Percentiles rank a stretch among this genome's conserved stretches.
Conservation (phyloP, 805 yeast genomes). For the Starmera quercuum region DNA sequence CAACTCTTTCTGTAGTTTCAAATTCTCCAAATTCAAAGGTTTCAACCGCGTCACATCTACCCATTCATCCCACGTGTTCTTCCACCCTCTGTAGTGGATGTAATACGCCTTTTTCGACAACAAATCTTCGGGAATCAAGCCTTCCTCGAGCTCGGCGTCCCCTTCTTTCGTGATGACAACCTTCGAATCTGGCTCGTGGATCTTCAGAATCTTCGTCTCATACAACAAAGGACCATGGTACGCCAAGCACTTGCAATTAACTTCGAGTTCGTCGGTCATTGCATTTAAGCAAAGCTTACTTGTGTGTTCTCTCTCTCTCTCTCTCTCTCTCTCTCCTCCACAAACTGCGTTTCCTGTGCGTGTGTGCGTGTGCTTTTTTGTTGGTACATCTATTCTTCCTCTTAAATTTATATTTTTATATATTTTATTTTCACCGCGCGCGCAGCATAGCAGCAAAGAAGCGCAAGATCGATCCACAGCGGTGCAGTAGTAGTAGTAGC, state of each 20-base stretch:
- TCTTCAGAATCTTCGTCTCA: constrained; percentile 72
- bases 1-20: constrained; percentile 53
- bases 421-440: too few relatives aligned
- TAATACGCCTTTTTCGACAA: constrained; percentile 39
- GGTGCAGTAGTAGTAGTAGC: too few relatives aligned
- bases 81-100: constrained; percentile 95
- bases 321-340: too few relatives aligned
- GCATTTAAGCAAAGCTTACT: too few relatives aligned
- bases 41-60: constrained; percentile 62
- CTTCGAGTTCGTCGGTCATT: constrained; percentile 1
- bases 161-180: constrained; percentile 29
- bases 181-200: constrained; percentile 47
- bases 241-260: constrained; percentile 51
- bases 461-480: too few relatives aligned
- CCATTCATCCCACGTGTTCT: constrained; percentile 96
- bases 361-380: too few relatives aligned
- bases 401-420: too few relatives aligned
- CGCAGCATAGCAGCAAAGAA: too few relatives aligned
- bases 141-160: constrained; percentile 8
- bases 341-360: too few relatives aligned
- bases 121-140: constrained; percentile 29
- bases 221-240: constrained; percentile 88
- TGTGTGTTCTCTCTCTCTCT: too few relatives aligned
- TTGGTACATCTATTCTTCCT: too few relatives aligned
- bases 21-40: constrained; percentile 61